Base-by-base conservation (phyloP, 83 land plant genomes). In the Thuja plicata region DNA sequence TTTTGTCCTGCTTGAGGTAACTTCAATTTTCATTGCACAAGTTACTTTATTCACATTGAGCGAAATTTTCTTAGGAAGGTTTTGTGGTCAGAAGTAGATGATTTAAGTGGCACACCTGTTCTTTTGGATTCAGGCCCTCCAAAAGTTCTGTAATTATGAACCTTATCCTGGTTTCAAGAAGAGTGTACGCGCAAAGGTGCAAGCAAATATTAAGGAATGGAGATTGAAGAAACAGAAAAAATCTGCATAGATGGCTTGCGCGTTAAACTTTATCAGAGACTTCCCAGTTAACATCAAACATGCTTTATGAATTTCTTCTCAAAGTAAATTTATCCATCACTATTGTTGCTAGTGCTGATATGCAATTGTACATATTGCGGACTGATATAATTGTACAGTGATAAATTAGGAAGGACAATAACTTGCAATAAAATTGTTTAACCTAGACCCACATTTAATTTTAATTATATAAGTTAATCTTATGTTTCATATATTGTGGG, bases 1-100 rank as follows among this genome's bases (percentile, higher is more conserved):
- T 93, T 98, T 98, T 90, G 98, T 98, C 34, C 83, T 98, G 88
- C 94, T 99, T 30, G 98, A 99, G 99, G 99, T 96, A 27, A 86
- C 55, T 45, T 34, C n/a, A 50, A 37, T 27, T 38, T 15, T 54
- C 17, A 50, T 48, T 88, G 76, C 3, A 54, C 41, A 3, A 37
- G 74, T 87, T 87, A 27, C 40, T 7, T 7, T 54, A 8, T 35
- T 19, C 4, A 52, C 34, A 8, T 40, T 70, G 55, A 90, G 83
- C 34, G 35, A 15, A 70, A 3, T 13, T 55, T n/a, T n/a, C 37
- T 34, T 32, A 21, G 79, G 27, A 52, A 21, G 45, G 19, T 66
- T 87, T 82, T 13, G 4, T 86, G 88, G n/a, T 84, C 11, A 43
- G 41, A 41, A 80, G 27, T 35, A 38, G 35, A 82, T 16, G 17